Conservation (phyloP, 1,284 basidiomycete species). For the Ustilago tritici region DNA sequence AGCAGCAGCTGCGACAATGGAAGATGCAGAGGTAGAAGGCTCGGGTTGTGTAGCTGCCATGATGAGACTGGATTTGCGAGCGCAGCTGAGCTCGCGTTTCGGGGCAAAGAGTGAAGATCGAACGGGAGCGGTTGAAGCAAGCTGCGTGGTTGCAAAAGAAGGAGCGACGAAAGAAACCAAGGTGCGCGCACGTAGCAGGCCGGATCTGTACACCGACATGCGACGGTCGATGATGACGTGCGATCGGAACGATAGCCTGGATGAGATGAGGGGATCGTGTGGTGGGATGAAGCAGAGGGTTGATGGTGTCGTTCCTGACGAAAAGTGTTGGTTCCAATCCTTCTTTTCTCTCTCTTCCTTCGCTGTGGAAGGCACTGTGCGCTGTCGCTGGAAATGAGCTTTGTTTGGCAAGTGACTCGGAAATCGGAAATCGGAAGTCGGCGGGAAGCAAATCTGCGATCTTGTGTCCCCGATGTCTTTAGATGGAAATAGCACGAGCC, state of each 20-base stretch:
- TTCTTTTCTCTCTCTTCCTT: conserved; percentile 7
- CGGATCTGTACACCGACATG: conserved; percentile 34
- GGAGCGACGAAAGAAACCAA: conserved; percentile 11
- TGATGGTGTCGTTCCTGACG: background rate
- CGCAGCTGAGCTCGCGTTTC: conserved; percentile 35
- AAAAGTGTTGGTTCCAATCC: conserved; percentile 12
- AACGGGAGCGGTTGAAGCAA: background rate
- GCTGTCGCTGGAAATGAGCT: background rate
- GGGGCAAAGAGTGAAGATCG: background rate
- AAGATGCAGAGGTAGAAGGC: conserved; percentile 19
- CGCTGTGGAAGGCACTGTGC: conserved; percentile 14
- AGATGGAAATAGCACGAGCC: conserved; percentile 21
- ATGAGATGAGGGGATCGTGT: background rate
- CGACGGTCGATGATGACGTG: conserved; percentile 7
- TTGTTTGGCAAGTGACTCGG: conserved; percentile 25
- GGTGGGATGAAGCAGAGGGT: background rate
- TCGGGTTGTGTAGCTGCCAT: conserved; percentile 47
- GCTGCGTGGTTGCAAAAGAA: conserved; percentile 10
- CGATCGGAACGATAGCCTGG: background rate
- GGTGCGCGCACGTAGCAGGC: conserved; percentile 15
- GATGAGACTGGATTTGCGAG: conserved; percentile 34
- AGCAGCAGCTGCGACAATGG: conserved; percentile 12
- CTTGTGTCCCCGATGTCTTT: too few relatives aligned
- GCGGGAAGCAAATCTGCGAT: too few relatives aligned
- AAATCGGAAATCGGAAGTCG: conserved; percentile 20